Conservation (phyloP, 1,284 basidiomycete genomes). For the Volvariella surrecta region DNA sequence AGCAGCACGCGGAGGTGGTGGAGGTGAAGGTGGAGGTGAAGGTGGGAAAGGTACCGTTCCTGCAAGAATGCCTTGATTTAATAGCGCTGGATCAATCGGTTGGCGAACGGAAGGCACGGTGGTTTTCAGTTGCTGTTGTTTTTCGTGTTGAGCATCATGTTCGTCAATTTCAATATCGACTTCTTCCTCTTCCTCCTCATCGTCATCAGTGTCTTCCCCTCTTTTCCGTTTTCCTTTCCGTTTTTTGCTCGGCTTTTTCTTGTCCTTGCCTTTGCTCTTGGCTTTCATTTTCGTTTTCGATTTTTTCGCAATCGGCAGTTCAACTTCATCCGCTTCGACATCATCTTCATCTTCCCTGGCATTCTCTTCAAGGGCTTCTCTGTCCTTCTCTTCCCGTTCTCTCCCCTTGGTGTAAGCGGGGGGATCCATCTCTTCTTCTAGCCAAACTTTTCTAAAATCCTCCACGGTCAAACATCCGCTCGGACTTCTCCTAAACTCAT, state of each 20-base stretch:
- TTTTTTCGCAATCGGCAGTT: conserved; percentile 20
- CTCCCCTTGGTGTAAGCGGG: conserved; percentile 78
- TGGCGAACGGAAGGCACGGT: conserved; percentile 24
- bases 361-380: conserved; percentile 30
- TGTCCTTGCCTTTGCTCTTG: conserved; percentile 22
- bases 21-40: conserved; percentile 1
- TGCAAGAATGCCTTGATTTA: conserved; percentile 34
- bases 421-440: conserved; percentile 88
- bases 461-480: conserved; percentile 82
- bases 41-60: conserved; percentile 15
- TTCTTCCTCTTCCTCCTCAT: conserved; percentile 26
- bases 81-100: conserved; percentile 27
- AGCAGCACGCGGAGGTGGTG: conserved; percentile 5
- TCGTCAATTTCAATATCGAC: conserved; percentile 7
- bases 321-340: conserved; percentile 29
- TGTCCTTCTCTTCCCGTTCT: conserved; percentile 59
- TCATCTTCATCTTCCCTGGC: conserved; percentile 16
- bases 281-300: conserved; percentile 24
- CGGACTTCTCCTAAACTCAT: conserved; percentile 90
- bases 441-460: conserved; percentile 89
- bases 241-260: conserved; percentile 13
- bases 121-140: conserved; percentile 9
- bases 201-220: conserved; percentile 31
- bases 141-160: conserved; percentile 11
- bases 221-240: conserved; percentile 32